Evolutionary conservation across 768 basidiomycete species (phyloP).

Genomic region (Lactarius sanguifluus): DNA sequence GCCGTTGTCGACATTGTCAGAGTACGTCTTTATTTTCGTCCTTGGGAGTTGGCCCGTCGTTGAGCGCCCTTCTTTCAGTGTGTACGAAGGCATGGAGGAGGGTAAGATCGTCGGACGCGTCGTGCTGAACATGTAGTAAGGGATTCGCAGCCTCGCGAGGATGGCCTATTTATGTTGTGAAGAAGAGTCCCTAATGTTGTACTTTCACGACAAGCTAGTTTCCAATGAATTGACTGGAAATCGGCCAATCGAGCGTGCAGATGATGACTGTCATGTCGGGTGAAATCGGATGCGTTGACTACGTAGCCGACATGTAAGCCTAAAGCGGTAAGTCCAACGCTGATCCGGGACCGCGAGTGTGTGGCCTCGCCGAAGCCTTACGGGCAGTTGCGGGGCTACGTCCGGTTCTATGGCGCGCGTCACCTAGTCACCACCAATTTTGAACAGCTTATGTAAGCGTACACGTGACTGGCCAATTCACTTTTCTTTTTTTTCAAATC

Average conservation of each 20-base stretch:
- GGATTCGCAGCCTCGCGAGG: neutral
- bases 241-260: neutral
- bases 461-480: too few relatives aligned
- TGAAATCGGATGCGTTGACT: too few relatives aligned
- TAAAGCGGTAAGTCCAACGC: too few relatives aligned
- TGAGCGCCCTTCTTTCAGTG: constrained; percentile 31
- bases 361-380: too few relatives aligned
- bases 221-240: neutral
- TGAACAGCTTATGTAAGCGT: too few relatives aligned
- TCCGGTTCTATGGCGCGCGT: too few relatives aligned
- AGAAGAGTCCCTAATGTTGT: neutral
- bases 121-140: constrained; percentile 19
- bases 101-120: constrained; percentile 33
- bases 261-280: too few relatives aligned
- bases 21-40: constrained; percentile 41
- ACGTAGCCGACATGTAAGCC: too few relatives aligned
- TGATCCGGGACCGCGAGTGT: too few relatives aligned
- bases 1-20: constrained; percentile 51
- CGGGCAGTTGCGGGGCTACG: too few relatives aligned
- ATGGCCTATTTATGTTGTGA: neutral
- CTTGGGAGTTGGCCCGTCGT: neutral
- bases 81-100: constrained; percentile 42
- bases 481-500: too few relatives aligned
- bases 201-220: neutral
- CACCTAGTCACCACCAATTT: too few relatives aligned